A percentile compares a stretch with the other conserved stretches of the same genome.
phyloP scores from a whole-genome alignment of 345 rosid species.

The Conringia planisiliqua region DNA sequence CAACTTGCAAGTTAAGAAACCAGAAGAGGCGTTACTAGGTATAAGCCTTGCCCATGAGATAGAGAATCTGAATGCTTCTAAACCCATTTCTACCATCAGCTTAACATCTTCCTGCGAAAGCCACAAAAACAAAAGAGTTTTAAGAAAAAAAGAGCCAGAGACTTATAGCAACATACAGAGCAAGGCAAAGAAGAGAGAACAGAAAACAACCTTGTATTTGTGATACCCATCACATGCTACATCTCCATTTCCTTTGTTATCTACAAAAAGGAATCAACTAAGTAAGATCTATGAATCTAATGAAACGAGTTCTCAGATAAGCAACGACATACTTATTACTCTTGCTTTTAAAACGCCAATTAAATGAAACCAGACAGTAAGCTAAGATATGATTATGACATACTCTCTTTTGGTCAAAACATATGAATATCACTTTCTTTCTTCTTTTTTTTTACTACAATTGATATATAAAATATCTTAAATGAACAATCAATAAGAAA shows the following conservation, averaged over 20 bases:
- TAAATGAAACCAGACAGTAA: background rate
- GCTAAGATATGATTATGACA: background rate
- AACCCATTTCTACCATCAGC: conserved; percentile 58
- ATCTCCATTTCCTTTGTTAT: conserved; percentile 43
- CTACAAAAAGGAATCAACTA: background rate
- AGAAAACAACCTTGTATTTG: conserved; percentile 48
- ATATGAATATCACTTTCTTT: background rate
- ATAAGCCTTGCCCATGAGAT: conserved; percentile 84
- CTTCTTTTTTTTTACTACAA: background rate
- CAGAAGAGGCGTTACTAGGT: conserved; percentile 41
- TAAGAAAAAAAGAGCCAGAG: background rate
- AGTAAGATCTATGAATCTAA: background rate
- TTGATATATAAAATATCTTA: too few relatives aligned
- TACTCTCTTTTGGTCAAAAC: background rate
- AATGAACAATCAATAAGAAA: background rate
- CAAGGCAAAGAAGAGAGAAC: background rate
- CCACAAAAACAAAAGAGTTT: background rate
- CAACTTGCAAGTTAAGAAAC: background rate
- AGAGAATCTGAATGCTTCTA: conserved; percentile 72
- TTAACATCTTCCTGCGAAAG: conserved; percentile 65
- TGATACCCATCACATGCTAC: conserved; percentile 57
- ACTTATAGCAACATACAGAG: background rate
- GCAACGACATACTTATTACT: background rate
- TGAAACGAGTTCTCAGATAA: background rate
- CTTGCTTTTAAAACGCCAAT: background rate